Evolutionary conservation across 805 yeast species (phyloP).

Genomic region (Ogataea chonburiensis): DNA sequence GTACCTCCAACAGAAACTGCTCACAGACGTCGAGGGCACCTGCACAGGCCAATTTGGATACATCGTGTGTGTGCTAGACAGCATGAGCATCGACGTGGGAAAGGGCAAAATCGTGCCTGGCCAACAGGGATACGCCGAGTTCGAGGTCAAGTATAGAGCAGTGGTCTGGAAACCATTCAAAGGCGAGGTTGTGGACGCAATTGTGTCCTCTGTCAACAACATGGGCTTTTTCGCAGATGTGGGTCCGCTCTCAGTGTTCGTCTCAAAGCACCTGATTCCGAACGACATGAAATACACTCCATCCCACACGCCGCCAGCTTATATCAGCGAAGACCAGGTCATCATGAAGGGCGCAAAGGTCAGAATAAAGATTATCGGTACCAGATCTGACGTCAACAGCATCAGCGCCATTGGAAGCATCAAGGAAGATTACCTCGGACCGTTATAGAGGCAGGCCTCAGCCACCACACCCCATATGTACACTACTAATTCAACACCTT

Average conservation of each 20-base stretch:
- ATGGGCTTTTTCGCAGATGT: constrained; percentile 98
- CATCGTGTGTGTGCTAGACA: constrained; percentile 92
- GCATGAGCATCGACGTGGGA: constrained; percentile 92
- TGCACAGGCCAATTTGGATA: constrained; percentile 99
- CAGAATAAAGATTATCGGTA: constrained; percentile 93
- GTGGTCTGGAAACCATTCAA: constrained; percentile 98
- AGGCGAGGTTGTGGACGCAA: constrained; percentile 97
- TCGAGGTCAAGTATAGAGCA: constrained; percentile 93
- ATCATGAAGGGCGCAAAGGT: constrained; percentile 93
- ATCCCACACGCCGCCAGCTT: constrained; percentile 97
- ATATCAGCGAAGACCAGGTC: constrained; percentile 90
- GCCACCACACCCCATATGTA: no score
- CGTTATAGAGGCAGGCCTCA: constrained; percentile 49
- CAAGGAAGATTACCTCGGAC: constrained; percentile 93
- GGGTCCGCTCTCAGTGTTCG: constrained; percentile 93
- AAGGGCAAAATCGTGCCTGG: constrained; percentile 85
- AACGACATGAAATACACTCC: constrained; percentile 92
- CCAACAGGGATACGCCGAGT: constrained; percentile 91
- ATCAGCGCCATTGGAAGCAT: constrained; percentile 97
- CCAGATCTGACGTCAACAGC: constrained; percentile 95
- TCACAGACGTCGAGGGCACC: constrained; percentile 97
- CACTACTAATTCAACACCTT: no score
- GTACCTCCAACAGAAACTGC: constrained; percentile 80
- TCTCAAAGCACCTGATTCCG: constrained; percentile 92
- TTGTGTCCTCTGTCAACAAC: constrained; percentile 88